Evolutionary conservation across 164 flowering plant species (phyloP).

Genomic region (Brasenia schreberi): DNA sequence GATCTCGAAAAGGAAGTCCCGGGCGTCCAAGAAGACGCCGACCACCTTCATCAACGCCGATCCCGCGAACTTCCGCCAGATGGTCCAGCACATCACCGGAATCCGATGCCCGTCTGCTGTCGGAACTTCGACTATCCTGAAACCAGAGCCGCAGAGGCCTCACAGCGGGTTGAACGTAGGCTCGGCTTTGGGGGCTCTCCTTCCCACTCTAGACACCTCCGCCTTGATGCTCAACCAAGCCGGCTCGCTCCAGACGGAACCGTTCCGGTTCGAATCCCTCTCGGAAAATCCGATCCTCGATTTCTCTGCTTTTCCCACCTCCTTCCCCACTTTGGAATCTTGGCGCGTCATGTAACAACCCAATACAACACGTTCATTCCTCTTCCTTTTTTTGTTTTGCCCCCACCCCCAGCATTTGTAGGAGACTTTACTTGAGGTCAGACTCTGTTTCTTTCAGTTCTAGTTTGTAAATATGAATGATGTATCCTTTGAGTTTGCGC

Average conservation of each 20-base stretch:
- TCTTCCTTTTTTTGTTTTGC: not conserved
- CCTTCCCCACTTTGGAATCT: constrained; percentile 85
- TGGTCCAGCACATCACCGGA: constrained; percentile 98
- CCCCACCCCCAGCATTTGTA: no score
- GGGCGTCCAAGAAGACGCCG: constrained; percentile 59
- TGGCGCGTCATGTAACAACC: constrained; percentile 41
- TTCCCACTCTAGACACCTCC: constrained; percentile 79
- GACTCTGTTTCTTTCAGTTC: no score
- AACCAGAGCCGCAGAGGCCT: constrained; percentile 63
- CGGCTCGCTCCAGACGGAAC: constrained; percentile 6
- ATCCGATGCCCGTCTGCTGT: constrained; percentile 17
- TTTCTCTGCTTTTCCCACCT: constrained; percentile 26
- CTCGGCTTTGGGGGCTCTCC: not conserved
- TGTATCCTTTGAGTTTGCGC: no score
- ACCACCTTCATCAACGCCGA: constrained; percentile 87
- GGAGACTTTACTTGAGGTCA: no score
- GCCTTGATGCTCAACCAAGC: constrained; percentile 35
- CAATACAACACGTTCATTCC: not conserved
- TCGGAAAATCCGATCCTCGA: constrained; percentile 17
- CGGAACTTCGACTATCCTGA: constrained; percentile 18
- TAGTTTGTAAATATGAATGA: no score
- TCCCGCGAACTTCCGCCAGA: constrained; percentile 82
- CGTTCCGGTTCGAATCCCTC: constrained; percentile 8
- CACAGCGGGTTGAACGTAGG: constrained; percentile 3
- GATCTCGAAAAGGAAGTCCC: constrained; percentile 61